Base-by-base conservation (phyloP, 129 eudicot species). In the Saussurea involucrata region DNA sequence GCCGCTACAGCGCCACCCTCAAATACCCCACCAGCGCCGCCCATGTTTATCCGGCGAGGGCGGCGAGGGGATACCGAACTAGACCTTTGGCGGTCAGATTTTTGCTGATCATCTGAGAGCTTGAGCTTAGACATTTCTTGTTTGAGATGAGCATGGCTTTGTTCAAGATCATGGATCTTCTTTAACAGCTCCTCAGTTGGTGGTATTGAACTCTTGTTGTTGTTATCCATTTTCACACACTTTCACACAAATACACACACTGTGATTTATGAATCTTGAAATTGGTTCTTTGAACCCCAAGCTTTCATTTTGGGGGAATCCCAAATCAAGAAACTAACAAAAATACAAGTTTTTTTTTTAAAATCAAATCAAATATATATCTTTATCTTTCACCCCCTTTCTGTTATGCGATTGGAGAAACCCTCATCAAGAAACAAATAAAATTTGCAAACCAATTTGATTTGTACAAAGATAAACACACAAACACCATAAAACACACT, bases 151-250 rank as follows among this genome's bases (percentile, higher is more conserved):
- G 92, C 96, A 79, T 95, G 97, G 0, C 99, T 89, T 22, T 83
- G 86, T 74, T 95, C 99, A 20, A 95, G 78, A 32, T 90, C 96
- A 20, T 92, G 95, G 76, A 95, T 90, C 96, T 92, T 92, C 86
- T 90, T 95, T 75, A 95, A 69, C 2, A 95, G 79, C 85, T 95
- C 99, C 75, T 95, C 97, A 18, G 96, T 72, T 42, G 78, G 87
- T 66, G 95, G 89, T 78, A 83, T 36, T 36, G 67, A 71, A 44
- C 21, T 72, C 67, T 79, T 12, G 88, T 80, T 68, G 71, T 79
- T 55, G 82, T 58, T 64, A 55, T 67, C 86, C 83, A 72, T 76
- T 78, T 36, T 66, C 63, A 72, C 83, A 73, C 60, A 65, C 73
- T 49, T 57, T 55, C 28, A 73, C 70, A 73, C 53, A 67, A 27